A percentile compares a stretch with the other conserved stretches of the same genome.
These are phyloP conservation scores for Tolypocladium sp. DNA, from an alignment of 2,329 filamentous ascomycete species.

Conservation along the genomic window DNA sequence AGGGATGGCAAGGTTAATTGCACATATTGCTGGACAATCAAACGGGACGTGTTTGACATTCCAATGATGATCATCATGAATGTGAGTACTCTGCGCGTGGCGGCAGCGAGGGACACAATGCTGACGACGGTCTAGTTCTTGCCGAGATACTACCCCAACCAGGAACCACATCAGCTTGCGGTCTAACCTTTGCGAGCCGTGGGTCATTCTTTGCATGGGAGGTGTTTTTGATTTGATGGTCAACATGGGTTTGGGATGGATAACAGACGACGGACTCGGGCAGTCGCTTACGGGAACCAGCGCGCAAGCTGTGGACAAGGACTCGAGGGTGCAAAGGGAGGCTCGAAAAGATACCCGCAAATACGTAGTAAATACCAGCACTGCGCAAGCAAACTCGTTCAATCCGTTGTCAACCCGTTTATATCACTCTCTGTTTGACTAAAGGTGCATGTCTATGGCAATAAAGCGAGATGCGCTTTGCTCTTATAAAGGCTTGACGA, in stretches of 20 bases:
- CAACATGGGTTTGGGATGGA: not conserved
- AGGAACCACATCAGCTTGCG: conserved; percentile 46
- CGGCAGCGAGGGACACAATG: not conserved
- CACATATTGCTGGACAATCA: conserved; percentile 94
- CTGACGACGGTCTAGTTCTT: conserved; percentile 36
- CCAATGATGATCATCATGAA: conserved; percentile 98
- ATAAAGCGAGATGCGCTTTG: not conserved
- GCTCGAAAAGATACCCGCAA: conserved; percentile 3
- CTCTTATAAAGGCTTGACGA: conserved; percentile 18
- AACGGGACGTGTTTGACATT: conserved; percentile 94
- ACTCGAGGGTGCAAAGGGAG: not conserved
- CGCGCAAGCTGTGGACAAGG: not conserved
- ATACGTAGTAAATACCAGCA: not conserved
- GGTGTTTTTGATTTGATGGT: not conserved
- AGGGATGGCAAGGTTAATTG: conserved; percentile 89
- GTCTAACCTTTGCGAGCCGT: conserved; percentile 26
- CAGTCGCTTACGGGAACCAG: not conserved
- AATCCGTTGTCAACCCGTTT: not conserved
- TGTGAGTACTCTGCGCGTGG: conserved; percentile 49
- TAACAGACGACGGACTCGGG: not conserved
- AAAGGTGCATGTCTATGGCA: not conserved
- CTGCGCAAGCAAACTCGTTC: not conserved
- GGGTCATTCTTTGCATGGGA: conserved; percentile 12
- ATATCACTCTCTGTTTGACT: not conserved
- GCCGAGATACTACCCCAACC: conserved; percentile 49